A percentile compares a stretch with the other conserved stretches of the same genome.
These are phyloP conservation scores for Dendrobium catenatum DNA, from an alignment of 106 monocot species.

Conservation along the genomic window DNA sequence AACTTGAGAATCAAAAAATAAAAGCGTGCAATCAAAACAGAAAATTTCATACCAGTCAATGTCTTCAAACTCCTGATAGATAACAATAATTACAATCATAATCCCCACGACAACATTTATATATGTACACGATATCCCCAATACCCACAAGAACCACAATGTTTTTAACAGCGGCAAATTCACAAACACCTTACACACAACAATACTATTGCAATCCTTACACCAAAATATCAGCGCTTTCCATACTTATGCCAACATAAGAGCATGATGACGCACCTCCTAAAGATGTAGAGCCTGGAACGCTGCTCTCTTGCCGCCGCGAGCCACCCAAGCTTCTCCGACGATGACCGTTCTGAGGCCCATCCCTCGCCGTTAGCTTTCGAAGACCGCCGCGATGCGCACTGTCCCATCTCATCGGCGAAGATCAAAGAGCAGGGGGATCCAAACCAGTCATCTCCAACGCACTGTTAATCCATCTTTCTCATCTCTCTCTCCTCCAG, in stretches of 20 bases:
- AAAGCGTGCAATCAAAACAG: neutral
- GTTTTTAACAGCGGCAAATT: neutral
- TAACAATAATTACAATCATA: neutral
- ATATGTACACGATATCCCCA: neutral
- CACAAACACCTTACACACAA: conserved; percentile 9
- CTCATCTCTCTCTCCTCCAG: neutral
- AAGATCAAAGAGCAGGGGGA: neutral
- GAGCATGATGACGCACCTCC: conserved; percentile 34
- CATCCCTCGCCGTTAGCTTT: neutral
- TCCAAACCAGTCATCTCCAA: neutral
- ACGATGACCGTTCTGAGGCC: neutral
- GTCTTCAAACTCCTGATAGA: neutral
- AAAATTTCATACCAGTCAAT: neutral
- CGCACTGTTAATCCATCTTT: neutral
- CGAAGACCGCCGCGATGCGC: conserved; percentile 2
- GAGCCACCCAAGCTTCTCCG: conserved; percentile 19
- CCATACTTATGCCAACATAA: conserved; percentile 20
- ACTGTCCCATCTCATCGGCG: conserved; percentile 13
- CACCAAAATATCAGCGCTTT: conserved; percentile 6
- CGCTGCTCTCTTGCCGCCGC: conserved; percentile 29
- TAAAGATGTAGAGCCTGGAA: conserved; percentile 32
- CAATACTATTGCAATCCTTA: neutral
- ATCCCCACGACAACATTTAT: neutral
- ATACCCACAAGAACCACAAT: neutral
- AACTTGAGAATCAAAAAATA: neutral